Evolutionary conservation across 805 yeast genomes (phyloP), one percentile per base, ranked within the genome.

Genomic region (Metschnikowia arizonensis): DNA sequence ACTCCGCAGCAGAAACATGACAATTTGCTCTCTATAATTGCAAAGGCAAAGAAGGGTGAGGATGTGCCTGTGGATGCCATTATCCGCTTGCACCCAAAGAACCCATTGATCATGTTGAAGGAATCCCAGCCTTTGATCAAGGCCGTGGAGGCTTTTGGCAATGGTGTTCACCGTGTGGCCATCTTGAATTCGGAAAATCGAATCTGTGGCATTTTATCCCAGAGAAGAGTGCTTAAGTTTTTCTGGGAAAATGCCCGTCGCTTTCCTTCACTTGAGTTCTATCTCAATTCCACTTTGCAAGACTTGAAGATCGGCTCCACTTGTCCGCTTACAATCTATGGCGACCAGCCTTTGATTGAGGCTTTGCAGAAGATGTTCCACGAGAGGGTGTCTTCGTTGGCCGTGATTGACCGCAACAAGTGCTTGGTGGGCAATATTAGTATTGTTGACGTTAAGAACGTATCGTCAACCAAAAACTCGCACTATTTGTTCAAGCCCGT

Each of bases 161-260:
- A 86, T 32, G 99, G 99, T 17, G 96, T 90, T 3, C 99, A 93
- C 67, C 76, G 99, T 60, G 80, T 91, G 17, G 96, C 97, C 9
- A 86, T 90, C 45, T 76, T 84, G 18, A 72, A 80, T 59, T 62
- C 62, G 18, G 46, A 48, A 2, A 49, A 50, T 39, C 48, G 42
- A 11, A 81, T 90, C 40, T 80, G 85, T 2, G 98, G 98, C 47
- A 80, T 91, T 10, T 72, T 93, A 37, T 88, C 97, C 0, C 99
- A 91, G 68, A 82, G 99, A 63, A 79, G 98, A 57, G 71, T 88
- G 55, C 78, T 91, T 44, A 80, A 79, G 56, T 91, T 79, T 63
- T 69, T 91, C 45, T 91, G 98, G 97, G 95, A 88, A 48, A 88
- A 93, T 62, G 95, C 95, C 25, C 77, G 96, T 50, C 69, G 86